Percentiles rank a stretch among this genome's conserved stretches.
Conservation (phyloP, 768 basidiomycete genomes). For the Trametopsis cervina region DNA sequence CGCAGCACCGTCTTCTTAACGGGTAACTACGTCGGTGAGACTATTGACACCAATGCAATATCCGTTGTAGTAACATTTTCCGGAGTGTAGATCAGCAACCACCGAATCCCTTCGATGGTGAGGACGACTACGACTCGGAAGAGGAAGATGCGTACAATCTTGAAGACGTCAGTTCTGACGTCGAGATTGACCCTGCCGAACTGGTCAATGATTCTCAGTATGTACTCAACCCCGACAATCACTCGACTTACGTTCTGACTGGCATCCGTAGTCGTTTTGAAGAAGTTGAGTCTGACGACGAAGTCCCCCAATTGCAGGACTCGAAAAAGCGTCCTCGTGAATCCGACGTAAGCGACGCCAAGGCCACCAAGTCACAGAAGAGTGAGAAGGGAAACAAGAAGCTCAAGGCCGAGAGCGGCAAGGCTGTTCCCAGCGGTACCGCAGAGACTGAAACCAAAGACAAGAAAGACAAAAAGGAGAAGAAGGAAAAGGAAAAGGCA, state of each 20-base stretch:
- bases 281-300: constrained; percentile 43
- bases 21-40: constrained; percentile 14
- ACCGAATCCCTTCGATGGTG: constrained; percentile 12
- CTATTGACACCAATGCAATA: constrained; percentile 60
- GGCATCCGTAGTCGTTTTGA: constrained; percentile 56
- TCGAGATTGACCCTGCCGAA: constrained; percentile 12
- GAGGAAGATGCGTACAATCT: constrained; percentile 17
- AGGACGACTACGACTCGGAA: constrained; percentile 32
- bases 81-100: constrained; percentile 45
- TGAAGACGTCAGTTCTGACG: constrained; percentile 12
- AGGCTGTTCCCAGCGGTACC: constrained; percentile 30
- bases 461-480: constrained; percentile 29
- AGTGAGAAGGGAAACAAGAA: constrained; percentile 75
- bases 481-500: constrained; percentile 25
- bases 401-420: constrained; percentile 56
- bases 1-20: constrained; percentile 11
- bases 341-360: constrained; percentile 42
- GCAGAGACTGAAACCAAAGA: constrained; percentile 12
- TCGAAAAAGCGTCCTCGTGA: constrained; percentile 67
- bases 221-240: too few species aligned
- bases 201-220: constrained; percentile 37
- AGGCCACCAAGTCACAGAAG: constrained; percentile 47
- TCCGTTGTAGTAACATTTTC: constrained; percentile 1
- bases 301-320: constrained; percentile 19
- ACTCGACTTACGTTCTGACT: too few species aligned